Conservation (phyloP, 352 stramenopile species). For the Globisporangium cederbergense region DNA sequence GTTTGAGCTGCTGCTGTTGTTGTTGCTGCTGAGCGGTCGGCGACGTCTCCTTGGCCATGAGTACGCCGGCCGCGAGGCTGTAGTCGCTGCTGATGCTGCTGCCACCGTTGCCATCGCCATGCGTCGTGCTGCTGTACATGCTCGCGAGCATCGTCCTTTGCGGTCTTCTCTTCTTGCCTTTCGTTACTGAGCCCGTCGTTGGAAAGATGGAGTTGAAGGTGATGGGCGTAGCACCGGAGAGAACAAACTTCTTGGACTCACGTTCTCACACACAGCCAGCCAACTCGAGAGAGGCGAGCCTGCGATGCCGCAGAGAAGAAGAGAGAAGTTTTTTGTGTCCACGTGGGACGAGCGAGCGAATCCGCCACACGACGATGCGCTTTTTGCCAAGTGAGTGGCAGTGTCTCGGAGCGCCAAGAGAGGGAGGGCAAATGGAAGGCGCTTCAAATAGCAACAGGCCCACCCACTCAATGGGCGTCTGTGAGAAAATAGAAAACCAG, state of each 20-base stretch:
- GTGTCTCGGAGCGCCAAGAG: too few relatives aligned
- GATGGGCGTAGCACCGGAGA: background rate
- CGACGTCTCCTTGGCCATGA: background rate
- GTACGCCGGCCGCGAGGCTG: constrained; percentile 1
- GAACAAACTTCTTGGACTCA: background rate
- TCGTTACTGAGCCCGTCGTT: too few relatives aligned
- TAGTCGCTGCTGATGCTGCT: background rate
- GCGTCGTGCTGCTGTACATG: background rate
- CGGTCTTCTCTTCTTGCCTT: background rate
- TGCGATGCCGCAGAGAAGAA: too few relatives aligned
- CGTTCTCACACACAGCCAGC: background rate
- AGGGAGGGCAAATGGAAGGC: too few relatives aligned
- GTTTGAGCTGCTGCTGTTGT: constrained; percentile 16
- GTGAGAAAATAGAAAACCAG: too few relatives aligned
- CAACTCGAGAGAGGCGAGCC: background rate
- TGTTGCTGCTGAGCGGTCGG: background rate
- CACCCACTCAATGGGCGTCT: too few relatives aligned
- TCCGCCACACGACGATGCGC: too few relatives aligned
- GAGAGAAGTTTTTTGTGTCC: too few relatives aligned
- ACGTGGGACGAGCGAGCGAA: too few relatives aligned
- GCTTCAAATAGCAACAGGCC: too few relatives aligned
- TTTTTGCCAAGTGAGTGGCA: too few relatives aligned
- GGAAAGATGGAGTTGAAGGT: background rate
- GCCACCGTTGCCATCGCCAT: too few relatives aligned
- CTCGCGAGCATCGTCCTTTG: background rate